These are phyloP conservation scores for Lichenothelia convexa DNA, from an alignment of 495 filamentous ascomycete species.

Conservation along the genomic window DNA sequence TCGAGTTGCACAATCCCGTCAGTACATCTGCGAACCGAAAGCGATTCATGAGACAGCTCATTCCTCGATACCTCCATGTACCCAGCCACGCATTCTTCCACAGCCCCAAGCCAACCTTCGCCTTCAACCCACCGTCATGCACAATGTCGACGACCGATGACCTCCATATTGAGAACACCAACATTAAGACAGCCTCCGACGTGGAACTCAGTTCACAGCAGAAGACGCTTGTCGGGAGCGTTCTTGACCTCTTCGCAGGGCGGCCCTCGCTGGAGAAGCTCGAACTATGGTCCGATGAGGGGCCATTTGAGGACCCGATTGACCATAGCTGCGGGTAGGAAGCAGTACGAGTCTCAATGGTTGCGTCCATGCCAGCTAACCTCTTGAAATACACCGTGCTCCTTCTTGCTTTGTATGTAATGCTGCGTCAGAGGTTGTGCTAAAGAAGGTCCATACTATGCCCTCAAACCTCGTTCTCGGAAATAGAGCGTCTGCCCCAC, in stretches of 20 bases:
- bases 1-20: too few species aligned
- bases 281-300: conserved; percentile 32
- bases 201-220: conserved; percentile 28
- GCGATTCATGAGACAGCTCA: too few species aligned
- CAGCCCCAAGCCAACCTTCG: too few species aligned
- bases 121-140: too few species aligned
- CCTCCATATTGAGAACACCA: conserved; percentile 25
- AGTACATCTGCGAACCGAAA: too few species aligned
- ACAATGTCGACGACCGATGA: background rate
- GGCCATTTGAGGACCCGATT: conserved; percentile 32
- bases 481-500: conserved; percentile 30
- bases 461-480: conserved; percentile 25
- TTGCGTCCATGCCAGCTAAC: too few species aligned
- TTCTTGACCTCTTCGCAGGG: conserved; percentile 43
- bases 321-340: conserved; percentile 31
- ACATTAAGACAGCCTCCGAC: conserved; percentile 29
- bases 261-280: conserved; percentile 36
- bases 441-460: conserved; percentile 16
- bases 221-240: conserved; percentile 32
- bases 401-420: background rate
- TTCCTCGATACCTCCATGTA: too few species aligned
- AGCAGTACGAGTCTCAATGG: conserved; percentile 35
- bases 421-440: background rate
- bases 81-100: too few species aligned
- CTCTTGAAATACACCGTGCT: too few species aligned